Evolutionary conservation across 805 yeast genomes (phyloP), one percentile per base, ranked within the genome.

Genomic region (Danielia oregonensis): DNA sequence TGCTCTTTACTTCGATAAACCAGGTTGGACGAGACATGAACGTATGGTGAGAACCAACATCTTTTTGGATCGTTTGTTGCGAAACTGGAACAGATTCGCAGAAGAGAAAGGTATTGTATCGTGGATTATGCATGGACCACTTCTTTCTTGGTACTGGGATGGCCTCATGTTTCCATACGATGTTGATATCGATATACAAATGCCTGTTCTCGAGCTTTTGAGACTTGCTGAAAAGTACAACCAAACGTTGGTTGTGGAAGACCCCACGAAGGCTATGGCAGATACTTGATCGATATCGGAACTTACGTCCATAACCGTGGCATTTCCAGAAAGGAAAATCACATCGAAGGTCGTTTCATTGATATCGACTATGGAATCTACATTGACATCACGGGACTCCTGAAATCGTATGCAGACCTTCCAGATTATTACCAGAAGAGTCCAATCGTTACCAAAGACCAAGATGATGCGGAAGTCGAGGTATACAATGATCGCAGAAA

Each of bases 1-100:
- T 11, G 65, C 75, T 3, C 61, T 78, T 41, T 76, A 72, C 38
- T 65, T 65, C 35, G 44, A 72, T 26, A 54, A 51, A 31, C 34
- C 32, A 0, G 63, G 60, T 3, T 58, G 63, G 63, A 49, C 46
- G 15, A 44, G 42, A 17, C 60, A 49, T 8, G 65, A 59, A 37
- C 35, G 44, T 6, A 33, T 33, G 6, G 40, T 35, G 9, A 33
- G 54, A 12, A 45, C 50, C 18, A 39, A 43, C 27, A 47, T 47
- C 29, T 45, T 49, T 17, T 38, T 44, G 17, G 49, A 44, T 23
- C 35, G 49, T 2, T 35, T 44, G 16, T 30, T 43, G 30, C 32
- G 48, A 9, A 40, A 37, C 25, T 45, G 49, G 48, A 40, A 28
- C 28, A 26, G 43, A 4, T 43, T 45, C 31, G 44, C 44, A 6